A percentile compares a stretch with the other conserved stretches of the same genome.
These are phyloP conservation scores for Teunomyces pallodes DNA, from an alignment of 805 yeast genomes.

Conservation along the genomic window DNA sequence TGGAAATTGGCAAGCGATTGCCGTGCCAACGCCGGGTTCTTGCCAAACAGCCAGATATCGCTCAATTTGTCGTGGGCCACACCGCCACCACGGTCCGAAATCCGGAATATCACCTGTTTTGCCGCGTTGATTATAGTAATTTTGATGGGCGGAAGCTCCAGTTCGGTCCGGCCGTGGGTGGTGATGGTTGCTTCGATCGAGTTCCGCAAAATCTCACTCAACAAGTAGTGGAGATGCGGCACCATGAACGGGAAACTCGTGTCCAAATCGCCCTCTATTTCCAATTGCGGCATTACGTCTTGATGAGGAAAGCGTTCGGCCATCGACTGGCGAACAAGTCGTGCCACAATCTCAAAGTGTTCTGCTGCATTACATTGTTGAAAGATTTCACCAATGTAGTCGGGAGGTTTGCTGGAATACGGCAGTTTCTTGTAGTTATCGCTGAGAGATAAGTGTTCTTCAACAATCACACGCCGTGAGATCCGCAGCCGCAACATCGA, in stretches of 20 bases:
- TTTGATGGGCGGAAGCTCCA: conserved; percentile 67
- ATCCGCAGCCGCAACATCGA: conserved; percentile 81
- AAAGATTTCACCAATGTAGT: conserved; percentile 75
- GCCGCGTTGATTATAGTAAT: conserved; percentile 69
- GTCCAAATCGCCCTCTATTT: conserved; percentile 69
- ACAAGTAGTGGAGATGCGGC: conserved; percentile 79
- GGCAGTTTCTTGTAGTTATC: conserved; percentile 55
- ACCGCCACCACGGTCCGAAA: conserved; percentile 93
- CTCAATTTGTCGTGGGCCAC: conserved; percentile 55
- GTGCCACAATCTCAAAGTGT: conserved; percentile 56
- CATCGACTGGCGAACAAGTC: conserved; percentile 49
- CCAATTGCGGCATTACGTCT: conserved; percentile 66
- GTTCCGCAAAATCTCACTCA: conserved; percentile 86
- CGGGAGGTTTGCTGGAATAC: conserved; percentile 47
- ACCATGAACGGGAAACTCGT: conserved; percentile 78
- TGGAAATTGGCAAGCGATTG: conserved; percentile 65
- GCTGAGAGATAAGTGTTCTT: conserved; percentile 83
- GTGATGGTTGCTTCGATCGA: conserved; percentile 78
- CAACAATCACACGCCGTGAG: conserved; percentile 84
- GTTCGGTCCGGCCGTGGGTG: conserved; percentile 27
- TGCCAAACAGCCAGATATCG: conserved; percentile 86
- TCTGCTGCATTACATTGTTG: conserved; percentile 73
- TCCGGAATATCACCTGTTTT: conserved; percentile 68
- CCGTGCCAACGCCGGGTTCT: conserved; percentile 57
- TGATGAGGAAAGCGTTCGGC: conserved; percentile 49